phyloP scores from a whole-genome alignment of 495 filamentous ascomycete genomes.

The Penicillium tannophilum region DNA sequence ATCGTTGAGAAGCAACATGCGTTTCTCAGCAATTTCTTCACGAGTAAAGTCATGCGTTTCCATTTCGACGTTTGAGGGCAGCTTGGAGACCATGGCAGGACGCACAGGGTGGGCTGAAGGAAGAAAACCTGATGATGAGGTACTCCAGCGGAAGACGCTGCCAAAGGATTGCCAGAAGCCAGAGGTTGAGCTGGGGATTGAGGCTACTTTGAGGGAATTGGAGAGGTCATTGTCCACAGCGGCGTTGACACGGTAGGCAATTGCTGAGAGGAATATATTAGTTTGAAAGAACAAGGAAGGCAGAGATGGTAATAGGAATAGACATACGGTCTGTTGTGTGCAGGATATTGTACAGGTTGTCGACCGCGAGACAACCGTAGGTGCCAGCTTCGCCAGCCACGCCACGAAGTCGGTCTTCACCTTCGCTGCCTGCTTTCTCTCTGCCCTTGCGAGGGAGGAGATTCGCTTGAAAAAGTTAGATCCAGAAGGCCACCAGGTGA shows the following conservation, averaged over 20 bases:
- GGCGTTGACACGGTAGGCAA: slow-evolving; percentile 90
- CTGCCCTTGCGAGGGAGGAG: slow-evolving; percentile 78
- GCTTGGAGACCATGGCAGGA: slow-evolving; percentile 54
- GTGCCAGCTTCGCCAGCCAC: slow-evolving; percentile 74
- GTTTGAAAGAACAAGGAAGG: slow-evolving; percentile 39
- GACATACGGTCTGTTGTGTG: slow-evolving; percentile 59
- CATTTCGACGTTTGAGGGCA: slow-evolving; percentile 89
- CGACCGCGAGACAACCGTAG: slow-evolving; percentile 89
- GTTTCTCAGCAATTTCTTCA: slow-evolving; percentile 90
- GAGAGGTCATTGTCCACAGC: slow-evolving; percentile 82
- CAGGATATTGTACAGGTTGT: slow-evolving; percentile 96
- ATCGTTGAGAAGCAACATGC: slow-evolving; percentile 86
- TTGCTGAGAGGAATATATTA: slow-evolving; percentile 55
- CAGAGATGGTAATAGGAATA: not conserved
- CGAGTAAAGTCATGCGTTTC: slow-evolving; percentile 93
- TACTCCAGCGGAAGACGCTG: slow-evolving; percentile 59
- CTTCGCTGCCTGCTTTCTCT: slow-evolving; percentile 71
- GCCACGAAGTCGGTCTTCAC: slow-evolving; percentile 61
- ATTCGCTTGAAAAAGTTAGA: slow-evolving; percentile 44
- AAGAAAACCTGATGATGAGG: slow-evolving; percentile 27
- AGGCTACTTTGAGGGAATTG: slow-evolving; percentile 70
- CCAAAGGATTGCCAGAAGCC: slow-evolving; percentile 68
- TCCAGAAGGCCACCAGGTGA: not conserved
- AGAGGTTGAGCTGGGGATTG: slow-evolving; percentile 71
- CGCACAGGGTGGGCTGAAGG: slow-evolving; percentile 30